phyloP scores from a whole-genome alignment of 2,329 filamentous ascomycete species.

The Sporothrix schenckii region DNA sequence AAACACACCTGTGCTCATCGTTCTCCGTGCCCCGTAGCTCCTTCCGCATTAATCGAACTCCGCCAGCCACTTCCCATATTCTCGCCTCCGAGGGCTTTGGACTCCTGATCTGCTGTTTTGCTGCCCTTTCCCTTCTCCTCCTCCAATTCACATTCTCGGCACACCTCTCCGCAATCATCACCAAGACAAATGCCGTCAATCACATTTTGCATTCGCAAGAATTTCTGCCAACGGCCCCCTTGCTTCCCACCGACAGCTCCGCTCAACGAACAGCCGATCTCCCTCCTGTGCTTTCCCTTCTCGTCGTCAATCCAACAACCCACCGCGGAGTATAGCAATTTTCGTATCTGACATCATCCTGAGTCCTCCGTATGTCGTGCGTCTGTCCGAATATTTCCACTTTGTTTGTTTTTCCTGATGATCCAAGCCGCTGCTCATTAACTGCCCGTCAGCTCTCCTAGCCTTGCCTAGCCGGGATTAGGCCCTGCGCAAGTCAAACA shows the following conservation, averaged over 20 bases:
- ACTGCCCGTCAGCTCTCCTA: background rate
- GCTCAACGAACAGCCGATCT: background rate
- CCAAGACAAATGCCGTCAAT: background rate
- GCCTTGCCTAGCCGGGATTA: slow-evolving; percentile 25
- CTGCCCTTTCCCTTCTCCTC: background rate
- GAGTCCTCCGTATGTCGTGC: background rate
- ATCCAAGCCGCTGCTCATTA: slow-evolving; percentile 21
- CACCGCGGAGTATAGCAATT: background rate
- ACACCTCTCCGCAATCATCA: background rate
- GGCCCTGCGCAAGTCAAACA: slow-evolving; percentile 17
- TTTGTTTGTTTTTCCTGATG: slow-evolving; percentile 7
- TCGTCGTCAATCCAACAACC: background rate
- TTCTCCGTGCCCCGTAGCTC: slow-evolving; percentile 4
- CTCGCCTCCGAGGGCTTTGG: background rate
- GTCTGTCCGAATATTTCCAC: slow-evolving; percentile 15
- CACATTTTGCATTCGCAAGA: background rate
- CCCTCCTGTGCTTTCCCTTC: background rate
- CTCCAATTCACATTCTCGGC: background rate
- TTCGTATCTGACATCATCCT: background rate
- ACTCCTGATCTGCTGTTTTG: background rate
- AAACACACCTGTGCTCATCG: background rate
- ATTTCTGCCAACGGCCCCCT: background rate
- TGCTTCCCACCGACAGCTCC: background rate
- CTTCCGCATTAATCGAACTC: background rate
- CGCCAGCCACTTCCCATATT: background rate